Evolutionary conservation across 2,329 filamentous ascomycete genomes (phyloP).

Genomic region (Sphaerulina vaccinii): DNA sequence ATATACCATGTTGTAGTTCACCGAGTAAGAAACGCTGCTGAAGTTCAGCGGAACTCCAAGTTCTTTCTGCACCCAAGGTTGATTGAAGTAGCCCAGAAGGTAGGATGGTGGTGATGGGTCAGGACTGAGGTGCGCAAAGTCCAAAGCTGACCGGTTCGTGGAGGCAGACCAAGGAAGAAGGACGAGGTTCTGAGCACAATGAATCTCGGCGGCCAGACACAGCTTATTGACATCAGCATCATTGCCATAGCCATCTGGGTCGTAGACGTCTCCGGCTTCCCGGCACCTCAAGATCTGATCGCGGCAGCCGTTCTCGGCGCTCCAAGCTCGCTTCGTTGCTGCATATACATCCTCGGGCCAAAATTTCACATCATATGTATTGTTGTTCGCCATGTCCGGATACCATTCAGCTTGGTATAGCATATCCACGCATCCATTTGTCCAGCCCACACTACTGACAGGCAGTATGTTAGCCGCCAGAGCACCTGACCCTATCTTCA

Average conservation of each 20-base stretch:
- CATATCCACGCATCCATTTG: conserved; percentile 69
- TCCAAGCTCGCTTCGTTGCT: conserved; percentile 43
- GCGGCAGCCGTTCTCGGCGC: conserved; percentile 50
- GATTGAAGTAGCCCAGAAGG: conserved; percentile 47
- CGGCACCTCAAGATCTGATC: conserved; percentile 53
- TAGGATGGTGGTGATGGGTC: conserved; percentile 26
- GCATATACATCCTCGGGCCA: conserved; percentile 49
- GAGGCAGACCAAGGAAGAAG: conserved; percentile 12
- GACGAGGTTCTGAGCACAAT: conserved; percentile 21
- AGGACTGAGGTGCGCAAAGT: conserved; percentile 28
- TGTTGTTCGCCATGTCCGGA: conserved; percentile 58
- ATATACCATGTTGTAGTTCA: conserved; percentile 14
- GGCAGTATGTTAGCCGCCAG: conserved; percentile 50
- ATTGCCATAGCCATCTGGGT: conserved; percentile 49
- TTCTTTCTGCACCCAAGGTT: conserved; percentile 43
- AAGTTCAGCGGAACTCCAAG: conserved; percentile 51
- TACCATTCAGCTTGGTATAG: conserved; percentile 58
- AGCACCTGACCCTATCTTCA: conserved; percentile 44
- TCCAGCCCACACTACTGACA: conserved; percentile 62
- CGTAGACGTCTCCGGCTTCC: conserved; percentile 46
- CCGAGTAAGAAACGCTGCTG: conserved; percentile 30
- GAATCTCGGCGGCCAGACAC: conserved; percentile 39
- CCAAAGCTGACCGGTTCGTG: conserved; percentile 25
- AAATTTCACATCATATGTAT: conserved; percentile 62
- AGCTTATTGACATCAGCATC: conserved; percentile 40